Conservation (phyloP, 768 basidiomycete genomes). For the Tricholoma sp. region DNA sequence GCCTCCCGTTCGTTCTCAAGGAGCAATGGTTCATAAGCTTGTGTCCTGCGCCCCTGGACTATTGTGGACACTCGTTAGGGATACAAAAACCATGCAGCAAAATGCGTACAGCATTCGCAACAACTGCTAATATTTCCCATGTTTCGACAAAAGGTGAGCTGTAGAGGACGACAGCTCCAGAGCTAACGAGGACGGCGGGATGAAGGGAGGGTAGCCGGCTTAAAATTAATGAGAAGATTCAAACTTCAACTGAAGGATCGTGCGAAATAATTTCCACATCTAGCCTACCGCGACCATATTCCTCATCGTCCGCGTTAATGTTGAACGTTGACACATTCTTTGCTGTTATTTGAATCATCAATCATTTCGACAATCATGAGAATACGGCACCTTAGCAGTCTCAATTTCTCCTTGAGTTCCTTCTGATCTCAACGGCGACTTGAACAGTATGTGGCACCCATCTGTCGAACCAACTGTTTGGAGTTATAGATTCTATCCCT, state of each 20-base stretch:
- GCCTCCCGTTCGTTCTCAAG: slow-evolving; percentile 95
- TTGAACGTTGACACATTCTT: no score
- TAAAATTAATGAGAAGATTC: slow-evolving; percentile 16
- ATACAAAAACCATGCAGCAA: slow-evolving; percentile 12
- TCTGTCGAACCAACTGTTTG: no score
- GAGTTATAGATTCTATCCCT: no score
- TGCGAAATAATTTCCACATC: neutral
- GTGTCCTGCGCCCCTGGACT: slow-evolving; percentile 82
- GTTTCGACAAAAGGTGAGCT: slow-evolving; percentile 1
- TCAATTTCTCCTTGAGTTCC: no score
- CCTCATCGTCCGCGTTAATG: no score
- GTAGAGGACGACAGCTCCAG: slow-evolving; percentile 6
- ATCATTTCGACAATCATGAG: no score
- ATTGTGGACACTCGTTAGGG: slow-evolving; percentile 14
- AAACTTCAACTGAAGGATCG: slow-evolving; percentile 10
- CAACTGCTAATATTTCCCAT: slow-evolving; percentile 81
- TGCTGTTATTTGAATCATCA: no score
- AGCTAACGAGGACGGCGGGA: slow-evolving; percentile 10
- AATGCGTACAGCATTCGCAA: slow-evolving; percentile 74
- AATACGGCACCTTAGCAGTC: no score
- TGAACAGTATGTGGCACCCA: no score
- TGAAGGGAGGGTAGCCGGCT: slow-evolving; percentile 12
- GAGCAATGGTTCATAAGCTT: slow-evolving; percentile 81
- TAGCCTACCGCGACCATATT: no score
- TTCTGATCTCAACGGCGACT: no score